Conservation (phyloP, 2,329 filamentous ascomycete species). For the Colletotrichum sp. region DNA sequence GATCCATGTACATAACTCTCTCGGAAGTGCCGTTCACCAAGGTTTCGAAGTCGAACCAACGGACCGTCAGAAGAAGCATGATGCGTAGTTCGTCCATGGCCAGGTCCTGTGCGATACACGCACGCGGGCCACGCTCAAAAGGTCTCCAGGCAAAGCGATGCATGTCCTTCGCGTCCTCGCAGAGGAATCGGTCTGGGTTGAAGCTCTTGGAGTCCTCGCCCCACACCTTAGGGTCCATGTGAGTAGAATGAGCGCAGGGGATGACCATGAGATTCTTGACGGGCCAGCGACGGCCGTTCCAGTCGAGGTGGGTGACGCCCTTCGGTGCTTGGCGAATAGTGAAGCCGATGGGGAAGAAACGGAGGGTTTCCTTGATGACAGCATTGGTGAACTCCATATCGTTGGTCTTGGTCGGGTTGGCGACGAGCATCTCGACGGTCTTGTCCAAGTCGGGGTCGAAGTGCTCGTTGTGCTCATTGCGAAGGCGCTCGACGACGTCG, state of each 20-base stretch:
- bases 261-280: constrained; percentile 32
- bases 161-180: neutral
- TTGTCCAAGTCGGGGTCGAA: constrained; percentile 32
- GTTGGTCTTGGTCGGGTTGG: constrained; percentile 50
- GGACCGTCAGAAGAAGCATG: constrained; percentile 21
- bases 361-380: constrained; percentile 58
- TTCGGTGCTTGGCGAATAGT: constrained; percentile 38
- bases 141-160: constrained; percentile 25
- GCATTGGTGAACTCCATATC: constrained; percentile 55
- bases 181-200: constrained; percentile 45
- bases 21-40: constrained; percentile 20
- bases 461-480: constrained; percentile 27
- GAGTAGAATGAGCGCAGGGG: constrained; percentile 27
- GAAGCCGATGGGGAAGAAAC: constrained; percentile 54
- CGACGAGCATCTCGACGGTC: constrained; percentile 38
- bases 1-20: constrained; percentile 24
- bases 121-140: constrained; percentile 40
- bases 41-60: constrained; percentile 30
- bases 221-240: constrained; percentile 39
- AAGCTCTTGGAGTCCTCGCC: constrained; percentile 36
- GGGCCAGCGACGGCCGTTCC: constrained; percentile 41
- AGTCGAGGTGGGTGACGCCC: constrained; percentile 39
- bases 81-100: constrained; percentile 35
- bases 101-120: constrained; percentile 39
- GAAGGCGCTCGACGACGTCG: constrained; percentile 19